Base-by-base conservation (phyloP, 306 rosid species). In the Lithocarpus polystachyus region DNA sequence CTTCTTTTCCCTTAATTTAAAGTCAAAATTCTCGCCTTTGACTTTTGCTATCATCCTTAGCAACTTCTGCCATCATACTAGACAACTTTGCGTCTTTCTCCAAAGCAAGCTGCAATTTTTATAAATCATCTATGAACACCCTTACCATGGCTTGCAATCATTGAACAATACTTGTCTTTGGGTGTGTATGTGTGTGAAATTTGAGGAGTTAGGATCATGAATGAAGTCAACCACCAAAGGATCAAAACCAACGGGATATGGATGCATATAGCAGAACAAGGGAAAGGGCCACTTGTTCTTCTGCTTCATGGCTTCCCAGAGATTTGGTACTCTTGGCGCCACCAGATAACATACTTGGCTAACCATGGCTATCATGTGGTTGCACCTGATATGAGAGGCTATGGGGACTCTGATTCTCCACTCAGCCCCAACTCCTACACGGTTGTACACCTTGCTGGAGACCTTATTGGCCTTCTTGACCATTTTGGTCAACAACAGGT, bases 361-460 rank as follows among this genome's bases (percentile, higher is more conserved):
- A 75, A 77, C 6, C 81, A 89, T 19, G 93, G 94, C 40, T 87
- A 86, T 79, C 95, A 86, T 74, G 93, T 82, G 1, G 90, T 92
- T 71, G 92, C 93, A 29, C 97, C 92, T 35, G 97, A 92, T 81
- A 78, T 92, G 23, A 83, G 97, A 87, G 97, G 95, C 73, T 89
- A 85, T 8, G 94, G 94, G 23, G 90, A 86, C 70, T 90, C 90
- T 22, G 89, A 89, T 24, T 80, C 90, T 82, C 93, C 95, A 26
- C 75, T 88, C 33, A 76, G 62, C 69, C 84, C 88, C 31, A 68
- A 19, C 57, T 89, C 92, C 77, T 86, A 92, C 76, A 85, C 92
- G 48, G 0, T 24, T 2, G 24, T 83, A 1, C 92, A 89, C 80
- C 15, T 87, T 4, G 90, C 84, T 5, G 94, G 90, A 26, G 93